Percentiles rank a stretch among this genome's conserved stretches.
Evolutionary conservation across 176 grass and related monocot genomes (phyloP).

Genomic region (Triticum monococcum): DNA sequence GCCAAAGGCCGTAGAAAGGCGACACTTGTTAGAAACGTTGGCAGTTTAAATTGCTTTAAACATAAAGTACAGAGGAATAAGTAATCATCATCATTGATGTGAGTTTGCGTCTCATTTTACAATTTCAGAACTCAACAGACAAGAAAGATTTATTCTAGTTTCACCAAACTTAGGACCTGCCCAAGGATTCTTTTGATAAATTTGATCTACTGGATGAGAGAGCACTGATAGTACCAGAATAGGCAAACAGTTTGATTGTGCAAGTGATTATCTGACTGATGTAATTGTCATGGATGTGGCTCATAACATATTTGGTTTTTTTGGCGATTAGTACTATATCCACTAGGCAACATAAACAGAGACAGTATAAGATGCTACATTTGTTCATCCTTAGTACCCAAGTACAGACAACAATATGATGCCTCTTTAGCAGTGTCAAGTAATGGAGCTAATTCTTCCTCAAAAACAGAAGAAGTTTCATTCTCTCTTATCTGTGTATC

Average conservation of each 20-base stretch:
- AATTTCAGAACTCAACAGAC: not conserved
- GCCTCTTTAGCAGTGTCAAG: conserved; percentile 11
- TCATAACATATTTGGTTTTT: not conserved
- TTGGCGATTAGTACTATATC: conserved; percentile 9
- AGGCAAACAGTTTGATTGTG: not conserved
- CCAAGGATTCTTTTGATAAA: not conserved
- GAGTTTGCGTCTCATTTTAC: not conserved
- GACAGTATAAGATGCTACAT: not conserved
- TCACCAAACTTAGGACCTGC: not conserved
- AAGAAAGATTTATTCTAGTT: not conserved
- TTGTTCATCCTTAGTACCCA: not conserved
- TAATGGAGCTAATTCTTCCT: conserved; percentile 6
- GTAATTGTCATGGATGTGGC: not conserved
- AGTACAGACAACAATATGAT: not conserved
- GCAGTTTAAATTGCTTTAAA: not conserved
- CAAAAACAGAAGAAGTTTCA: not conserved
- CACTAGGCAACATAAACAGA: not conserved
- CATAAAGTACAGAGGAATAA: not conserved
- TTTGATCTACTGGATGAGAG: not conserved
- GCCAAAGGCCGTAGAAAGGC: conserved; percentile 10
- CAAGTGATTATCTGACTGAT: not conserved
- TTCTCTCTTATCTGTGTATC: not conserved
- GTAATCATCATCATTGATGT: not conserved
- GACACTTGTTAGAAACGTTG: not conserved
- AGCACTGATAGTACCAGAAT: not conserved